Conservation (phyloP, 164 flowering plant genomes). For the Vitis rotundifolia region DNA sequence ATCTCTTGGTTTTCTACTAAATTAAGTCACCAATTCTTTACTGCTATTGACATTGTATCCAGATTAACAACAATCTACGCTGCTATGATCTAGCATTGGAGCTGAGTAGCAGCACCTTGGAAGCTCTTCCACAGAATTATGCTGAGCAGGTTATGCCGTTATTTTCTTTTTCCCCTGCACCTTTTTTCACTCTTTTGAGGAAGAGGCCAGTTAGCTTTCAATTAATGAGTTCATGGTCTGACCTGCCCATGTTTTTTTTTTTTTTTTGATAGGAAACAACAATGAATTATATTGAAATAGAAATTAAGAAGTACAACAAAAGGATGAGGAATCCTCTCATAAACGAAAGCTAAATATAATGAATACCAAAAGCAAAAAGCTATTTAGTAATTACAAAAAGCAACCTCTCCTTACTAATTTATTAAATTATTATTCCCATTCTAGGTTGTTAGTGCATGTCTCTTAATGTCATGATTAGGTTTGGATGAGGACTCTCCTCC, state of each 20-base stretch:
- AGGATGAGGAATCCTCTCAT: no score
- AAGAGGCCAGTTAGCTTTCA: no score
- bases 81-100: constrained; percentile 98
- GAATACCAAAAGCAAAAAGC: no score
- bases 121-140: constrained; percentile 92
- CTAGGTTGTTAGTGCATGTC: no score
- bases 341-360: no score
- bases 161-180: background rate
- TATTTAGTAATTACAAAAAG: no score
- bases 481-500: no score
- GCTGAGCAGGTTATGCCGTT: constrained; percentile 70
- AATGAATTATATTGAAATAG: no score
- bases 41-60: constrained; percentile 13
- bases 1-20: background rate
- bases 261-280: background rate
- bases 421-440: no score
- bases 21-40: background rate
- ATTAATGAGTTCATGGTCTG: background rate
- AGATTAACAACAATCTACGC: constrained; percentile 95
- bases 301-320: no score
- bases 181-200: background rate
- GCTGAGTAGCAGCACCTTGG: constrained; percentile 76
- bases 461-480: no score
- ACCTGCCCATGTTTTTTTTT: background rate
- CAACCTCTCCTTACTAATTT: no score